phyloP scores from a whole-genome alignment of 371 early-diverging fungal species.

The Actinomortierella wolfii region DNA sequence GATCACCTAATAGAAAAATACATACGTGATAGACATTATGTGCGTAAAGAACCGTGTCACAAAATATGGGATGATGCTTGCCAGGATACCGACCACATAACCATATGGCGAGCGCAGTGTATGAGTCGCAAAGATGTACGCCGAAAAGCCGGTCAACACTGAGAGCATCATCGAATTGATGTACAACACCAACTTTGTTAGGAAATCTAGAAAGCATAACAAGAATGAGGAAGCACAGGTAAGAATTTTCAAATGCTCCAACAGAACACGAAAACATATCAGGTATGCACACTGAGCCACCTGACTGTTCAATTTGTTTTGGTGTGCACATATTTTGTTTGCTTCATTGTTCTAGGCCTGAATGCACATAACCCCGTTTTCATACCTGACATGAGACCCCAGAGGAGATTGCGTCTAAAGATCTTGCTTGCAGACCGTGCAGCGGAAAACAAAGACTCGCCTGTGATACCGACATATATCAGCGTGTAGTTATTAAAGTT shows the following conservation, averaged over 20 bases:
- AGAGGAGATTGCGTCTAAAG: conserved; percentile 73
- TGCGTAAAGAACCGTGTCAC: conserved; percentile 70
- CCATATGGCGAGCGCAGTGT: conserved; percentile 70
- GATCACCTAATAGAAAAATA: conserved; percentile 8
- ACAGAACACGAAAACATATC: no score
- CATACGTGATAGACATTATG: conserved; percentile 80
- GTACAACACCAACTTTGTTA: conserved; percentile 58
- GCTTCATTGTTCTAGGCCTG: no score
- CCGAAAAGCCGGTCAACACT: conserved; percentile 61
- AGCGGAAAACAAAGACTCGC: conserved; percentile 63
- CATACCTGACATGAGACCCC: conserved; percentile 66
- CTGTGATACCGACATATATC: conserved; percentile 73
- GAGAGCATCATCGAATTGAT: conserved; percentile 61
- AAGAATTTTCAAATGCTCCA: neutral
- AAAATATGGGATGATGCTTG: conserved; percentile 68
- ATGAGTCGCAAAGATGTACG: conserved; percentile 70
- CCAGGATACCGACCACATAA: conserved; percentile 68
- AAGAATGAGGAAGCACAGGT: neutral
- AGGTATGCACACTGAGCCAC: no score
- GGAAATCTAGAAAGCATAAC: conserved; percentile 47
- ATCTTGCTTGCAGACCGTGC: conserved; percentile 69
- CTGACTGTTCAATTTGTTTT: no score
- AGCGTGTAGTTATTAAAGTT: conserved; percentile 74
- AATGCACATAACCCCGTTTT: no score
- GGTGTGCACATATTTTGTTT: no score